Evolutionary conservation across 2,329 filamentous ascomycete genomes (phyloP).

Genomic region (Eutypella sp.): DNA sequence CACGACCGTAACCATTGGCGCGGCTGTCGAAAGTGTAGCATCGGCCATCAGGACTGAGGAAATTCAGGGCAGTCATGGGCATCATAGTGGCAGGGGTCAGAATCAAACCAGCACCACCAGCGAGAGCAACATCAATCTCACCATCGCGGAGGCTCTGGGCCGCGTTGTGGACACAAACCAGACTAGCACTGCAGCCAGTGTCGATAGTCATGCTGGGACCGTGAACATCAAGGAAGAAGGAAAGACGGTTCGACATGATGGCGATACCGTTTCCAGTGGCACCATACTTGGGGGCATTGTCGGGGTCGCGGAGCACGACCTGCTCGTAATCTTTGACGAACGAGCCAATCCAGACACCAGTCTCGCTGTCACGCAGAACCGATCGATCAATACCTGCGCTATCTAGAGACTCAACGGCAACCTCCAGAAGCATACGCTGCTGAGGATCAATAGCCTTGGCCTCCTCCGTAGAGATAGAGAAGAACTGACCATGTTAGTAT

Average conservation of each 20-base stretch:
- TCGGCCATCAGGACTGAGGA: constrained; percentile 46
- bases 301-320: constrained; percentile 20
- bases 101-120: constrained; percentile 49
- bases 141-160: constrained; percentile 30
- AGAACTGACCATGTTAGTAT: constrained; percentile 36
- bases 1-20: constrained; percentile 60
- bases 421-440: constrained; percentile 23
- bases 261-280: constrained; percentile 28
- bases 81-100: constrained; percentile 51
- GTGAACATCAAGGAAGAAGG: constrained; percentile 35
- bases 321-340: constrained; percentile 28
- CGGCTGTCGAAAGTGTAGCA: constrained; percentile 51
- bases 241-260: constrained; percentile 36
- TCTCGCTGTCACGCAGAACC: constrained; percentile 15
- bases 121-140: constrained; percentile 32
- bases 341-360: constrained; percentile 20
- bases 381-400: constrained; percentile 17
- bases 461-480: constrained; percentile 44
- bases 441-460: constrained; percentile 44
- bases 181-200: constrained; percentile 40
- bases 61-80: constrained; percentile 50
- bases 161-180: constrained; percentile 38
- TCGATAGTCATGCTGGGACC: constrained; percentile 39
- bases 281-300: constrained; percentile 23
- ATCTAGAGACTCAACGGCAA: constrained; percentile 21